Percentiles rank a stretch among this genome's conserved stretches.
Conservation (phyloP, 169 alveolate genomes). For the Plasmodium cynomolgi region DNA sequence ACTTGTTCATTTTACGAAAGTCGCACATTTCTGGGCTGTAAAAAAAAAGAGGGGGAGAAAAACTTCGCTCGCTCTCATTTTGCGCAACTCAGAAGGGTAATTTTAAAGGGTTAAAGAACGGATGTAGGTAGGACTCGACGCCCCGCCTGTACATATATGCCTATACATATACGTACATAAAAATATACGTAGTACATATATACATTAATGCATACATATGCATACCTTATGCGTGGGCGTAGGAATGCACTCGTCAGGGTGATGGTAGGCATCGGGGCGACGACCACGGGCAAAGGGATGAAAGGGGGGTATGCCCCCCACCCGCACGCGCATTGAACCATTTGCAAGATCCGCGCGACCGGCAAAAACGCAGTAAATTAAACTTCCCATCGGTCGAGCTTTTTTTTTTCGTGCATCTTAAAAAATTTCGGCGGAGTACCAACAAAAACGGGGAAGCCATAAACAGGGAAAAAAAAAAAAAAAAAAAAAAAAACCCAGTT, state of each 20-base stretch:
- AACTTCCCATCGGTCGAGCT: background rate
- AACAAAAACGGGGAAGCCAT: background rate
- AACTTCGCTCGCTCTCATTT: too few relatives aligned
- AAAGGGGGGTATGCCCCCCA: background rate
- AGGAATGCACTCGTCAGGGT: background rate
- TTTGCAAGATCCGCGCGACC: background rate
- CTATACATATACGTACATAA: background rate
- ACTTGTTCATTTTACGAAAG: background rate
- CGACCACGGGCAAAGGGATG: background rate
- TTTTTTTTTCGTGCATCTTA: background rate
- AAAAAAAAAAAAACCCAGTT: background rate
- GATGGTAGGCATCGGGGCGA: background rate
- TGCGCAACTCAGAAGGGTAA: background rate
- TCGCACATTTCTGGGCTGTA: background rate
- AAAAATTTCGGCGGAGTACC: background rate
- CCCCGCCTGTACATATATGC: background rate
- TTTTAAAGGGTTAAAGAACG: background rate
- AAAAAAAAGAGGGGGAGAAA: background rate
- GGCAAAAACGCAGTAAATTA: background rate
- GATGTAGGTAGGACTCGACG: background rate
- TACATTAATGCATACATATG: background rate
- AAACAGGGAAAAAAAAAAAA: background rate
- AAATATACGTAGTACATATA: background rate
- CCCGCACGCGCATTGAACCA: background rate
- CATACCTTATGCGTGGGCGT: background rate